These are phyloP conservation scores for Lithospermum erythrorhizon DNA, from an alignment of 257 asterid genomes.

Conservation along the genomic window DNA sequence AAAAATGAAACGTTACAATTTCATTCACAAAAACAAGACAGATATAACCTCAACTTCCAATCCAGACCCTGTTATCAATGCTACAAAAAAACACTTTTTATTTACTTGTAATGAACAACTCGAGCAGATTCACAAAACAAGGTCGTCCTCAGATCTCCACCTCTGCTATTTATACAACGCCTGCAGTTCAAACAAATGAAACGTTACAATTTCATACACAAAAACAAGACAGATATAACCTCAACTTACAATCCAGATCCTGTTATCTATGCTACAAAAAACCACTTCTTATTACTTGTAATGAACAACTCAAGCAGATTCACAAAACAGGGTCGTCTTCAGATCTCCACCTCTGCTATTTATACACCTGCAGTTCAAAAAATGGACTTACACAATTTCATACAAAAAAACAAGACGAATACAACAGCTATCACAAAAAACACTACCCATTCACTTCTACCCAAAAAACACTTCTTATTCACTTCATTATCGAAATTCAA, in stretches of 20 bases:
- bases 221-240: not conserved
- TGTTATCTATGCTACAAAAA: no score
- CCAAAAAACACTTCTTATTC: no score
- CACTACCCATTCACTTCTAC: no score
- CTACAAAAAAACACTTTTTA: no score
- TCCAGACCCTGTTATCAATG: no score
- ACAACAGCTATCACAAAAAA: no score
- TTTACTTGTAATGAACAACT: conserved; percentile 18
- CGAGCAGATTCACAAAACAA: conserved; percentile 11
- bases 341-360: conserved; percentile 2
- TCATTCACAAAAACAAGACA: not conserved
- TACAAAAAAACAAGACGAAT: not conserved
- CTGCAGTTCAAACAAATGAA: not conserved
- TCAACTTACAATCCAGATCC: no score
- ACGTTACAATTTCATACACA: conserved; percentile 1
- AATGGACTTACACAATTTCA: conserved; percentile 1
- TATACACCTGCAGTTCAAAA: conserved; percentile 3
- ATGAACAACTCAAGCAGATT: conserved; percentile 10
- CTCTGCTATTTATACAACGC: conserved; percentile 9
- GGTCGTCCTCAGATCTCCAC: conserved; percentile 2
- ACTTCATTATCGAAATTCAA: no score
- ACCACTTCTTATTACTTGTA: conserved; percentile 11
- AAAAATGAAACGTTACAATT: conserved; percentile 1
- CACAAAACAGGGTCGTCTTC: conserved; percentile 12
- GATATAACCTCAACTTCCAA: no score